A percentile compares a stretch with the other conserved stretches of the same genome.
Conservation (phyloP, 306 rosid genomes). For the Astragalus membranaceus region DNA sequence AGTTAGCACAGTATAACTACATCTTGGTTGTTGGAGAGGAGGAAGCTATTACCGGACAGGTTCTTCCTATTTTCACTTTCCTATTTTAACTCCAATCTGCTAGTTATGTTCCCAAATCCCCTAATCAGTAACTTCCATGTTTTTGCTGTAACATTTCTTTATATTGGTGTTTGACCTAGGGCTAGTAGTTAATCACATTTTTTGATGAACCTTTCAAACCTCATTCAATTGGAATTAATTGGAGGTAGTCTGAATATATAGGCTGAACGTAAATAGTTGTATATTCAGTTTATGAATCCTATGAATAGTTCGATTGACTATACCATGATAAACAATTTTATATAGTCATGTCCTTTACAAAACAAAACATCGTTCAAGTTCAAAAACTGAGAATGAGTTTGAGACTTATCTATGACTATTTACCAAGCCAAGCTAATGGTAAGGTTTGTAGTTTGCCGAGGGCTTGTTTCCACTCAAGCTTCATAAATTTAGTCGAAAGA, state of each 20-base stretch:
- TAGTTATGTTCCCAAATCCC: not conserved
- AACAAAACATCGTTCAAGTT: too few species aligned
- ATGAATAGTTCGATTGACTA: not conserved
- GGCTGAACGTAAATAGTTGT: not conserved
- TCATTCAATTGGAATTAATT: not conserved
- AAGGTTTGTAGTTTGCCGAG: too few species aligned
- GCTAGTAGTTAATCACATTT: not conserved
- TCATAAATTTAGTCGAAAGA: not conserved
- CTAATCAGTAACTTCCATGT: not conserved
- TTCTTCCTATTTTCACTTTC: conserved; percentile 15
- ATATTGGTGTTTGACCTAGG: not conserved
- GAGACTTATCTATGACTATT: too few species aligned
- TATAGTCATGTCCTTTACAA: not conserved
- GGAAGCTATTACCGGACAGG: conserved; percentile 90
- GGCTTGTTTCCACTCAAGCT: not conserved
- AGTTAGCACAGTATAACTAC: conserved; percentile 75
- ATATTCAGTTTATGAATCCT: not conserved
- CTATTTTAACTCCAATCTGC: not conserved
- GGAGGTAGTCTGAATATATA: not conserved
- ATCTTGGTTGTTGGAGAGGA: conserved; percentile 93
- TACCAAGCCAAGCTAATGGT: too few species aligned
- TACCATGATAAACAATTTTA: not conserved
- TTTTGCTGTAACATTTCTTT: not conserved
- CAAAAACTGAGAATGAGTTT: too few species aligned
- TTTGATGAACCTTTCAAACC: not conserved